A percentile compares a stretch with the other conserved stretches of the same genome.
Conservation (phyloP, 2,329 filamentous ascomycete genomes). For the Camillea tinctor region DNA sequence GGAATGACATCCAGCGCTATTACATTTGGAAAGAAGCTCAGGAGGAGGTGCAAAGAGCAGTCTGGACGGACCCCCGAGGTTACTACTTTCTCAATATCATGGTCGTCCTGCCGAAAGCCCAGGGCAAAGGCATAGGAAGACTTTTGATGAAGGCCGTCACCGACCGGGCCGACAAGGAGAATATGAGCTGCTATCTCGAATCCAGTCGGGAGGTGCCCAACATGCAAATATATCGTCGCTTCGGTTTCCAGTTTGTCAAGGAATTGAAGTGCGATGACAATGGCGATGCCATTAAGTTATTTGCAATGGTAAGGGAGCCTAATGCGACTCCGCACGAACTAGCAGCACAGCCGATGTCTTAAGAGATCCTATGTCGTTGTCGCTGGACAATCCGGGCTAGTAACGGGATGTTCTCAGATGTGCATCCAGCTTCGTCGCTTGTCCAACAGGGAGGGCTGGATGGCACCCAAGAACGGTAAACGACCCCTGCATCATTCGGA, state of each 20-base stretch:
- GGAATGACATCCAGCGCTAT: slow-evolving; percentile 50
- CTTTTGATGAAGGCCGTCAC: slow-evolving; percentile 64
- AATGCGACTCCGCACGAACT: slow-evolving; percentile 18
- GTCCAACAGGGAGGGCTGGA: background rate
- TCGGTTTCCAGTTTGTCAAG: slow-evolving; percentile 65
- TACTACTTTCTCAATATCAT: slow-evolving; percentile 80
- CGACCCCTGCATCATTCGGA: background rate
- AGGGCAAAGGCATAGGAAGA: slow-evolving; percentile 66
- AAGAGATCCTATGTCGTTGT: background rate
- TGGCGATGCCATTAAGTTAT: slow-evolving; percentile 53
- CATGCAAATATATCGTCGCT: slow-evolving; percentile 65
- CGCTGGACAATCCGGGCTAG: background rate
- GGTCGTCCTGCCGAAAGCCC: slow-evolving; percentile 62
- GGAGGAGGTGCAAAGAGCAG: slow-evolving; percentile 54
- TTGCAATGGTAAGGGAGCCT: slow-evolving; percentile 47
- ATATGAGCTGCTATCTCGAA: slow-evolving; percentile 67
- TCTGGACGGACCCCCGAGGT: slow-evolving; percentile 65
- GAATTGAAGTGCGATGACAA: slow-evolving; percentile 67
- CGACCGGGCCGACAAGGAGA: slow-evolving; percentile 61
- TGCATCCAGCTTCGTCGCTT: background rate
- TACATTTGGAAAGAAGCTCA: slow-evolving; percentile 72
- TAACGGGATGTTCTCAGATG: background rate
- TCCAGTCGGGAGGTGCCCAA: slow-evolving; percentile 68
- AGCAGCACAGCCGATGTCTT: background rate
- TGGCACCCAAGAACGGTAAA: background rate